phyloP scores from a whole-genome alignment of 345 rosid genomes.

The Arabidopsis suecica region DNA sequence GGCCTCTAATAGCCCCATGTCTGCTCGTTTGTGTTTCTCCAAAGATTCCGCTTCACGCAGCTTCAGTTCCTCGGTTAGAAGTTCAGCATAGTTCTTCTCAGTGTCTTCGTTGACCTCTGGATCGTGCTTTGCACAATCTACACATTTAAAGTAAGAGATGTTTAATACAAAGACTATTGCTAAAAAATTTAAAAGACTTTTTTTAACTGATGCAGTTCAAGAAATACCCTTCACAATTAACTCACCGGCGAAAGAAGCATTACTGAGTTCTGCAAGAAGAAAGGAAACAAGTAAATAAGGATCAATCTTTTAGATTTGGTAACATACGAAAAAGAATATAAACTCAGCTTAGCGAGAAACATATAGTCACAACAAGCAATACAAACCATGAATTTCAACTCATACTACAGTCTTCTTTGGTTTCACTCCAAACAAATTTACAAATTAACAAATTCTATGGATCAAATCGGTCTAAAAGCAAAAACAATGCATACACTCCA shows the following conservation, averaged over 20 bases:
- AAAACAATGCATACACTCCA: not conserved
- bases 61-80: conserved; percentile 82
- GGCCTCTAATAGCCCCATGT: conserved; percentile 90
- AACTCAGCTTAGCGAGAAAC: not conserved
- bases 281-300: conserved; percentile 17
- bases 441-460: not conserved
- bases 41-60: conserved; percentile 74
- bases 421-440: not conserved
- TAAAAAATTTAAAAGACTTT: not conserved
- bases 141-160: conserved; percentile 4
- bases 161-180: not conserved
- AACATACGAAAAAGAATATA: not conserved
- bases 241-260: conserved; percentile 74
- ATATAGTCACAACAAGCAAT: not conserved
- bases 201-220: not conserved
- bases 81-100: conserved; percentile 80
- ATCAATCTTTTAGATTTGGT: conserved; percentile 14
- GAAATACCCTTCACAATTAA: conserved; percentile 14
- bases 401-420: not conserved
- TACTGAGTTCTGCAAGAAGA: conserved; percentile 67
- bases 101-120: conserved; percentile 87
- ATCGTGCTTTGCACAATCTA: conserved; percentile 86
- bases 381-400: not conserved
- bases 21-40: conserved; percentile 79
- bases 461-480: not conserved